A percentile compares a stretch with the other conserved stretches of the same genome.
phyloP scores from a whole-genome alignment of 805 yeast genomes.

The Teunomyces funiuensis region DNA sequence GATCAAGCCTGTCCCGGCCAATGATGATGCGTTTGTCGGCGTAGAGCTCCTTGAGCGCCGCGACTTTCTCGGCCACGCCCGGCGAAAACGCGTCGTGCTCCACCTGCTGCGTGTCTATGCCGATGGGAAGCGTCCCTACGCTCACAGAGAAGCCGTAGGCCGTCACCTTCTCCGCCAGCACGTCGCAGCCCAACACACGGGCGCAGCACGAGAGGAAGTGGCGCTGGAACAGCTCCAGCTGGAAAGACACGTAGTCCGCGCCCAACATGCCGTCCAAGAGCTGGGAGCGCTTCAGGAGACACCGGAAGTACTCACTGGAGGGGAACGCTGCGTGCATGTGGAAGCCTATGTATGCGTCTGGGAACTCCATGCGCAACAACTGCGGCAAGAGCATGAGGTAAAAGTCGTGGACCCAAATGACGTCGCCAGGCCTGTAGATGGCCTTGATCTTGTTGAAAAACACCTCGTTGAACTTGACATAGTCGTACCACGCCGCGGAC shows the following conservation, averaged over 20 bases:
- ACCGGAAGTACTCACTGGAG: constrained; percentile 88
- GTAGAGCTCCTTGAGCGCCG: constrained; percentile 62
- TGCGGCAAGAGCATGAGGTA: constrained; percentile 81
- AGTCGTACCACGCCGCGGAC: constrained; percentile 78
- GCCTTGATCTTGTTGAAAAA: constrained; percentile 75
- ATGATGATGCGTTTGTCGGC: constrained; percentile 74
- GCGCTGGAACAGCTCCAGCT: constrained; percentile 79
- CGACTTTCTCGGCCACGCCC: constrained; percentile 59
- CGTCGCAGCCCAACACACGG: constrained; percentile 81
- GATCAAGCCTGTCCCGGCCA: constrained; percentile 91
- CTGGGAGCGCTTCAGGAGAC: constrained; percentile 78
- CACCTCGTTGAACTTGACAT: constrained; percentile 86
- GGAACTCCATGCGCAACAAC: constrained; percentile 72
- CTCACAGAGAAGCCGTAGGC: constrained; percentile 78
- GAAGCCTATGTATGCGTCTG: constrained; percentile 72
- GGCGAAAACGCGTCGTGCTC: constrained; percentile 56
- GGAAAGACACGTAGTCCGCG: constrained; percentile 82
- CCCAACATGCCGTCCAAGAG: constrained; percentile 91
- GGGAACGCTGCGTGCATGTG: constrained; percentile 94
- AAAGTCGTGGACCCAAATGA: constrained; percentile 92
- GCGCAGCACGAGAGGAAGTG: constrained; percentile 92
- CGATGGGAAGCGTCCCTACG: constrained; percentile 80
- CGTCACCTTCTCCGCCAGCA: constrained; percentile 52
- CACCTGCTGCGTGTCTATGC: constrained; percentile 75
- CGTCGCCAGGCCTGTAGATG: constrained; percentile 82